These are phyloP conservation scores for Heliamphora pulchella DNA, from an alignment of 179 eudicot species.

Conservation along the genomic window DNA sequence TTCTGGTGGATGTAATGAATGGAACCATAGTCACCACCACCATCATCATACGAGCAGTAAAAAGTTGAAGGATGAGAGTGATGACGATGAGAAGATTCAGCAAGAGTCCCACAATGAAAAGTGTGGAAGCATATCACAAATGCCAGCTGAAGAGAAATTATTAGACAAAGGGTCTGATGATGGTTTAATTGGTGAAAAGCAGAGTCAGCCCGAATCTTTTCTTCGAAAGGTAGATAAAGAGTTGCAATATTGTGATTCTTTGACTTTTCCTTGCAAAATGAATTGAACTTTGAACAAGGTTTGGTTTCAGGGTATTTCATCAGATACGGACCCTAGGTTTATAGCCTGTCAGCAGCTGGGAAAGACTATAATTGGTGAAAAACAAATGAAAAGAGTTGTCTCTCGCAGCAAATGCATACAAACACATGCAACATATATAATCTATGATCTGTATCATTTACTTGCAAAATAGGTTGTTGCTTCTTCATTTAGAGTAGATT, in stretches of 20 bases:
- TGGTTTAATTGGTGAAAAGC: slow-evolving; percentile 25
- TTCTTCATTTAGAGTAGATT: background rate
- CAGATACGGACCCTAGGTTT: background rate
- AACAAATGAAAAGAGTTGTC: too few relatives aligned
- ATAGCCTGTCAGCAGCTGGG: background rate
- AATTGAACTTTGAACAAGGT: background rate
- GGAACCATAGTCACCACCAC: slow-evolving; percentile 57
- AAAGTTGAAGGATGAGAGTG: slow-evolving; percentile 47
- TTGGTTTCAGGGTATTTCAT: background rate
- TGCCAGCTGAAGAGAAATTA: slow-evolving; percentile 28
- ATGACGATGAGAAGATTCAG: slow-evolving; percentile 23
- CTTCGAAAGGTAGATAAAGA: slow-evolving; percentile 50
- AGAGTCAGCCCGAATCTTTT: slow-evolving; percentile 32
- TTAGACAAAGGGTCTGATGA: slow-evolving; percentile 28
- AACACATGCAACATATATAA: background rate
- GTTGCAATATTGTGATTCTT: background rate
- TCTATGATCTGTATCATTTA: slow-evolving; percentile 1
- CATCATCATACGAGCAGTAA: slow-evolving; percentile 46
- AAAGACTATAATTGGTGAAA: background rate
- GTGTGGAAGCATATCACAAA: slow-evolving; percentile 16
- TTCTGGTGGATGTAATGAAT: slow-evolving; percentile 49
- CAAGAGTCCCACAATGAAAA: slow-evolving; percentile 20
- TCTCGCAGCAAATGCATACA: background rate
- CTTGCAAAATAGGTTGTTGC: background rate
- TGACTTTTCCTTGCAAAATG: background rate